Evolutionary conservation across 1,284 basidiomycete genomes (phyloP).

Genomic region (Moesziomyces parantarcticus): DNA sequence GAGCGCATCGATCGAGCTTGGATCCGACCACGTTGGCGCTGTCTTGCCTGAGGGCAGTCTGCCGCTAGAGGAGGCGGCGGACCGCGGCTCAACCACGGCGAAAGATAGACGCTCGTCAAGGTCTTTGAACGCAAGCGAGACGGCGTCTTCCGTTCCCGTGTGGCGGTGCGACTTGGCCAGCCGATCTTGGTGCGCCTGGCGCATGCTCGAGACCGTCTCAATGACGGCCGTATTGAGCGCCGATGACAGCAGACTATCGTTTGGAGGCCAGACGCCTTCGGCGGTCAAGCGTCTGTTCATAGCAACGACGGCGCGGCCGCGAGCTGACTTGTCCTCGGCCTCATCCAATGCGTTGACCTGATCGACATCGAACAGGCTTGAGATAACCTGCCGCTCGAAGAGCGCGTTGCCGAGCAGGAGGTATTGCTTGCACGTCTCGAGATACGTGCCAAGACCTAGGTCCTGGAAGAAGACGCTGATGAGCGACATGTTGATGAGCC

Average conservation of each 20-base stretch:
- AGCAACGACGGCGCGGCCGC: constrained; percentile 19
- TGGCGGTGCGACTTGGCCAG: constrained; percentile 7
- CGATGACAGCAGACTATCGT: constrained; percentile 39
- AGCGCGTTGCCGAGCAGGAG: constrained; percentile 48
- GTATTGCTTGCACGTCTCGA: constrained; percentile 56
- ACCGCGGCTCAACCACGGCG: constrained; percentile 44
- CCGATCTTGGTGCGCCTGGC: constrained; percentile 25
- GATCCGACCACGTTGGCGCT: constrained; percentile 43
- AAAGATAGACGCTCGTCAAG: constrained; percentile 57
- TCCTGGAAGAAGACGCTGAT: constrained; percentile 59
- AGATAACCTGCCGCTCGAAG: constrained; percentile 38
- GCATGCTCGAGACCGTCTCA: constrained; percentile 50
- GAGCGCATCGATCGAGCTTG: constrained; percentile 46
- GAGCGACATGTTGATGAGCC: constrained; percentile 56
- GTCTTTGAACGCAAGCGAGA: constrained; percentile 48
- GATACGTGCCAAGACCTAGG: constrained; percentile 49
- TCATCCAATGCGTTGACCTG: constrained; percentile 13
- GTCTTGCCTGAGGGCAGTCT: background rate
- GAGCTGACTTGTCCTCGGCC: background rate
- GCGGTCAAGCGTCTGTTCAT: constrained; percentile 29
- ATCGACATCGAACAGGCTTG: constrained; percentile 50
- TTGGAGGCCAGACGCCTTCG: constrained; percentile 51
- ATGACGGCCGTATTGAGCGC: constrained; percentile 53
- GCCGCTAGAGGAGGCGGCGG: constrained; percentile 3
- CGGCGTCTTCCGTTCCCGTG: constrained; percentile 18